Percentiles rank a stretch among this genome's conserved stretches.
These are phyloP conservation scores for Umbellularia californica DNA, from an alignment of 164 flowering plant species.

Conservation along the genomic window DNA sequence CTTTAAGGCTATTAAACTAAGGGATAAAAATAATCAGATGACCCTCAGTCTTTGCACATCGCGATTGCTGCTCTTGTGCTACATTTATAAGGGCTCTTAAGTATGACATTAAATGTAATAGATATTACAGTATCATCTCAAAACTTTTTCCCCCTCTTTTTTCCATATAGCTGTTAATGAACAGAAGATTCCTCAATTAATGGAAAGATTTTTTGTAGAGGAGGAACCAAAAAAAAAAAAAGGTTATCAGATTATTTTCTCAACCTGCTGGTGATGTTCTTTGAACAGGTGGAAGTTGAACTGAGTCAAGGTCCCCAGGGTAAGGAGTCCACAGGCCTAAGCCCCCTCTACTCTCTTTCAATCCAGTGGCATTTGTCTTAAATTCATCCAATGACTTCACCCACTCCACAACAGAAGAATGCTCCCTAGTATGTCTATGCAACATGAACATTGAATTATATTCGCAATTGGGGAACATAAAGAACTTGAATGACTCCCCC, in stretches of 20 bases:
- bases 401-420: conserved; percentile 90
- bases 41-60: too few relatives aligned
- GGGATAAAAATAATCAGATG: too few relatives aligned
- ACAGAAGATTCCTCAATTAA: too few relatives aligned
- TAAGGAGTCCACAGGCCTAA: conserved; percentile 94
- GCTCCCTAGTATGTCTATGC: conserved; percentile 89
- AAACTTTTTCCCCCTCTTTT: too few relatives aligned
- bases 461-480: conserved; percentile 96
- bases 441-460: conserved; percentile 76
- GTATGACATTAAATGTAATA: too few relatives aligned
- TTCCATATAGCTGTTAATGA: too few relatives aligned
- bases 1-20: too few relatives aligned
- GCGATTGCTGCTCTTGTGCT: too few relatives aligned
- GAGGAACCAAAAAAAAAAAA: not conserved
- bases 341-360: conserved; percentile 88
- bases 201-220: too few relatives aligned
- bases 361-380: conserved; percentile 36
- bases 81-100: too few relatives aligned
- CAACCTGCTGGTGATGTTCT: conserved; percentile 93
- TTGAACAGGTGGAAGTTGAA: conserved; percentile 62
- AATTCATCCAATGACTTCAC: conserved; percentile 63
- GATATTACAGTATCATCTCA: too few relatives aligned
- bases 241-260: conserved; percentile 12
- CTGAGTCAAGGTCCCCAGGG: conserved; percentile 66
- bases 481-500: conserved; percentile 57